A percentile compares a stretch with the other conserved stretches of the same genome.
Evolutionary conservation across 805 yeast genomes (phyloP).

Genomic region (Jamesozyma gamospora): DNA sequence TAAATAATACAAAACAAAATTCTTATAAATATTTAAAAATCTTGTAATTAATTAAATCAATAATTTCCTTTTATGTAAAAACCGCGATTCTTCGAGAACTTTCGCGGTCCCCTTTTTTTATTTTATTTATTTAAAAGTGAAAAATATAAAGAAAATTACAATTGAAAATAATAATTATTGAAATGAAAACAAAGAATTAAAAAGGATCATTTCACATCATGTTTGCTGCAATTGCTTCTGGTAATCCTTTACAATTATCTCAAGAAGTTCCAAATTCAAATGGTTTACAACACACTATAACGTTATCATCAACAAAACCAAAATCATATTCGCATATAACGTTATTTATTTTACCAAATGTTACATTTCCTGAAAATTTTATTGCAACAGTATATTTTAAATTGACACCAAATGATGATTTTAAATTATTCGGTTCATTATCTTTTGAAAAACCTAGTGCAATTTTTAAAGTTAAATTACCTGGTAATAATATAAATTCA

Average conservation of each 20-base stretch:
- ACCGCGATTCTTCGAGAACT: not conserved
- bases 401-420: slow-evolving; percentile 48
- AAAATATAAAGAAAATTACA: not conserved
- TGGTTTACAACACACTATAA: slow-evolving; percentile 30
- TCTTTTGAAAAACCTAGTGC: slow-evolving; percentile 74
- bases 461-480: slow-evolving; percentile 63
- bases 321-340: slow-evolving; percentile 57
- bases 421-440: slow-evolving; percentile 56
- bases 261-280: slow-evolving; percentile 31
- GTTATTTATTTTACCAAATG: slow-evolving; percentile 75
- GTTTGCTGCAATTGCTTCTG: slow-evolving; percentile 34
- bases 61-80: not conserved
- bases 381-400: slow-evolving; percentile 88
- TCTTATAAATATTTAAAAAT: too few relatives aligned
- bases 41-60: not conserved
- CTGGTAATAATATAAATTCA: slow-evolving; percentile 4
- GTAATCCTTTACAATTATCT: slow-evolving; percentile 30
- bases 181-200: too few relatives aligned
- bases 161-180: too few relatives aligned
- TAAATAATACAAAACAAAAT: too few relatives aligned
- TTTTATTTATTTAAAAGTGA: too few relatives aligned
- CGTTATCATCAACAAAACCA: slow-evolving; percentile 28
- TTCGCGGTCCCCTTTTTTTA: not conserved
- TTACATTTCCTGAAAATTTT: slow-evolving; percentile 55
- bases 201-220: too few relatives aligned